Evolutionary conservation across 768 basidiomycete species (phyloP), one percentile per base, ranked within the genome.

Genomic region (Naganishia randhawae): DNA sequence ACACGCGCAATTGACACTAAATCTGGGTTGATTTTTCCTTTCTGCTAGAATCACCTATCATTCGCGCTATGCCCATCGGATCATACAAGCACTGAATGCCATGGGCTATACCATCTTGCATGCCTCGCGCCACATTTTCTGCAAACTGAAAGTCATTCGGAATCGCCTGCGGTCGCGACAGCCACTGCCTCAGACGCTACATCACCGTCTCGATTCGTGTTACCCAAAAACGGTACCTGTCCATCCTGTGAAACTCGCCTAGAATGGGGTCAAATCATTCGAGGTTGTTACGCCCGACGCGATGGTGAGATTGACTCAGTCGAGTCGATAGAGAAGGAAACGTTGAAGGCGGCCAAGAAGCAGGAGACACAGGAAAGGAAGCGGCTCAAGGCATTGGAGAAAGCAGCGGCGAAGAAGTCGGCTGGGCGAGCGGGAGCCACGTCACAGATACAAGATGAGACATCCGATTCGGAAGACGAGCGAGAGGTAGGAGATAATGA

Each of bases 241-340:
- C 81, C 81, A 0, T 31, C 67, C 2, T 81, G 81, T 57, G 14
- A 32, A 0, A 37, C 29, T 0, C 10, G 39, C 0, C 22, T 76
- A 1, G 66, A 74, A 33, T 82, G 81, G 81, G 74, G 73, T 19
- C 71, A 81, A 53, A 69, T 81, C 45, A 76, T 82, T n/a, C 67
- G 81, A 22, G 75, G 75, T 0, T 73, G 67, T 27, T 81, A 78
- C 50, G 73, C 75, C 1, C 73, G 80, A 0, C 68, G 71, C 52
- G 77, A 66, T 9, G 63, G 51, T 5, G 64, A 50, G 53, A 61
- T 61, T 42, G 65, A 48, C 33, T 45, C 54, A 10, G 57, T 45
- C 16, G 50, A n/a, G 17, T 35, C 50, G 31, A 27, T 48, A 3
- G 67, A 63, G 53, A 68, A 68, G 39, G 45, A 53, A n/a, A n/a